These are phyloP conservation scores for Wallacemonas sp. DNA, from an alignment of 208 protist species.

Conservation along the genomic window DNA sequence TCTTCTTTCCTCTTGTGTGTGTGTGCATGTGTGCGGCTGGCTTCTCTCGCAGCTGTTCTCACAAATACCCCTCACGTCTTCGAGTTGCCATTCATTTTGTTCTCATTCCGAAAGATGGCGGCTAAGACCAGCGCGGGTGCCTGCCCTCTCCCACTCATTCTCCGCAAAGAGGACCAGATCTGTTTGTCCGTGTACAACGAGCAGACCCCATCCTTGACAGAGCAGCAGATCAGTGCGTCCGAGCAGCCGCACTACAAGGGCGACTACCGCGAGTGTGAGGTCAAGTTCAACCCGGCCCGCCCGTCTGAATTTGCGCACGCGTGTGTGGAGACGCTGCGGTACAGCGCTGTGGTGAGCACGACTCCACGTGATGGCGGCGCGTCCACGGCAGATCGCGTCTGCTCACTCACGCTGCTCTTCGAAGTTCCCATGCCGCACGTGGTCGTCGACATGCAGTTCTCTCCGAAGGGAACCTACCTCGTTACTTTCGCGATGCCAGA, in stretches of 20 bases:
- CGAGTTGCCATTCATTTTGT: no score
- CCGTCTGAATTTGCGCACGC: conserved; percentile 76
- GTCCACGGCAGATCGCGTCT: conserved; percentile 17
- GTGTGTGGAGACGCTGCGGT: conserved; percentile 67
- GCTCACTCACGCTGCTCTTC: conserved; percentile 46
- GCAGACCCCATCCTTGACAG: conserved; percentile 40
- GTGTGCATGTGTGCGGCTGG: no score
- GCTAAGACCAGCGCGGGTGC: not conserved
- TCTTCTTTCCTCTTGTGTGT: no score
- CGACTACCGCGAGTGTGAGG: conserved; percentile 84
- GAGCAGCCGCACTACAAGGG: conserved; percentile 40
- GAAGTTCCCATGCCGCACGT: conserved; percentile 63
- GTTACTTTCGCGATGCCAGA: conserved; percentile 84
- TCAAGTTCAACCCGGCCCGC: conserved; percentile 60
- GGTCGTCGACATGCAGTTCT: conserved; percentile 66
- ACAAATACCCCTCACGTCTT: no score
- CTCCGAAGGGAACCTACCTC: conserved; percentile 62
- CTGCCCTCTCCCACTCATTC: conserved; percentile 54
- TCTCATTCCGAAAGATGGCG: not conserved
- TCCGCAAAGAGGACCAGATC: conserved; percentile 75
- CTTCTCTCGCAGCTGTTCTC: no score
- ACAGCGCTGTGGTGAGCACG: conserved; percentile 47
- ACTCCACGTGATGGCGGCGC: not conserved
- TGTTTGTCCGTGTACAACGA: conserved; percentile 73
- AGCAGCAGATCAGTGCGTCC: conserved; percentile 25